Evolutionary conservation across 768 basidiomycete genomes (phyloP), one percentile per base, ranked within the genome.

Genomic region (Kwoniella dendrophila): DNA sequence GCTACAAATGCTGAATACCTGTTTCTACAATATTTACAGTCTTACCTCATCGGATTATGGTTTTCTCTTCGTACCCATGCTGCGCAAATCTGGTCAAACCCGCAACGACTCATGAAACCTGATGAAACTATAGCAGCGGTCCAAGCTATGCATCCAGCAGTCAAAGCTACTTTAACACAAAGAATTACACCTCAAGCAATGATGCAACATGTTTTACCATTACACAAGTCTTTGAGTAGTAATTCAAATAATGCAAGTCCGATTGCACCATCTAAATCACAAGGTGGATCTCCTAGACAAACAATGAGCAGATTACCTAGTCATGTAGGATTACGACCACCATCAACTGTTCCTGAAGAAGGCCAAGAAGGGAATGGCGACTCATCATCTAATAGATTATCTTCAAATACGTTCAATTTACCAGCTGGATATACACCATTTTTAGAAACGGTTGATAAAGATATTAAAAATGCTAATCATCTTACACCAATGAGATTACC

Each of bases 71-170:
- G 92, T 48, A 99, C 96, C 1, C 96, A 99, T 76, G 96, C 96
- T 6, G 87, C 89, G 14, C 96, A 98, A 76, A 99, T 99, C 69
- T 99, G 96, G 96, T 93, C 98, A 76, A 97, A 98, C 75, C 94
- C 94, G 2, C 92, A 81, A 64, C 77, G 77, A 34, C 66, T 79
- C 10, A 76, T 80, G 69, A 78, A 77, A 40, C 61, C 66, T 6
- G 79, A 80, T 20, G 77, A 81, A 38, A 53, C 72, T 11, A 41
- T 62, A 10, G 63, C 59, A 8, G 72, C 65, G 11, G 43, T 63
- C 51, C 68, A 67, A 26, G 66, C 59, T 11, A 59, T 78, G 29
- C 75, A 78, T 54, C 76, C 78, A 5, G 71, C 78, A 7, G 68
- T 78, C 51, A 76, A 77, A 33, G 54, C 75, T 2, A 70, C 78